Percentiles rank a stretch among this genome's conserved stretches.
Conservation (phyloP, 352 stramenopile species). For the Aphanomyces stellatus region DNA sequence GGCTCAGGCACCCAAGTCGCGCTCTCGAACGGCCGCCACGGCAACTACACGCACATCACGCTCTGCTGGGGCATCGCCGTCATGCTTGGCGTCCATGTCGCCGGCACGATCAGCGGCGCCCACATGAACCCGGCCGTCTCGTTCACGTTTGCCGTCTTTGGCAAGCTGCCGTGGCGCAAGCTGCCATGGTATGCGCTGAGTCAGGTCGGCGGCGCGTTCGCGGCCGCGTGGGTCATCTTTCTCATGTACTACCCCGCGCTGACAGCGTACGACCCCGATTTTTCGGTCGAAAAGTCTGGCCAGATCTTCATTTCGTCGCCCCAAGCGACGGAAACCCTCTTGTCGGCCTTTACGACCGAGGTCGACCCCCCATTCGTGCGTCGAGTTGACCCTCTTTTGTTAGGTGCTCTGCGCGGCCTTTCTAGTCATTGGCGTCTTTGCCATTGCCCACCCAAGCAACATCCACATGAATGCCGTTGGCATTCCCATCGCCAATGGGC, state of each 20-base stretch:
- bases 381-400: background rate
- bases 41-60: slow-evolving; percentile 61
- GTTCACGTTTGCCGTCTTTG: slow-evolving; percentile 38
- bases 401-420: slow-evolving; percentile 37
- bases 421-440: slow-evolving; percentile 43
- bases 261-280: slow-evolving; percentile 37
- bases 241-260: slow-evolving; percentile 47
- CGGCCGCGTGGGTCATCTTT: slow-evolving; percentile 37
- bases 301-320: slow-evolving; percentile 49
- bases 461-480: slow-evolving; percentile 35
- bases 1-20: slow-evolving; percentile 54
- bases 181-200: slow-evolving; percentile 43
- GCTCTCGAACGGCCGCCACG: slow-evolving; percentile 40
- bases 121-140: slow-evolving; percentile 66
- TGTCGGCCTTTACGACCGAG: slow-evolving; percentile 51
- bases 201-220: slow-evolving; percentile 46
- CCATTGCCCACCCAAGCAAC: slow-evolving; percentile 46
- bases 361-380: slow-evolving; percentile 14
- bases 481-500: slow-evolving; percentile 32
- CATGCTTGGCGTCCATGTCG: slow-evolving; percentile 55
- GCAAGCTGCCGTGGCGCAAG: slow-evolving; percentile 44
- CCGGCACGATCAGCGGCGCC: slow-evolving; percentile 41
- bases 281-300: slow-evolving; percentile 28
- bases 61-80: slow-evolving; percentile 66
- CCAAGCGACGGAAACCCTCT: slow-evolving; percentile 29